Base-by-base conservation (phyloP, 2,329 filamentous ascomycete species). In the Talaromyces albobiverticillius region DNA sequence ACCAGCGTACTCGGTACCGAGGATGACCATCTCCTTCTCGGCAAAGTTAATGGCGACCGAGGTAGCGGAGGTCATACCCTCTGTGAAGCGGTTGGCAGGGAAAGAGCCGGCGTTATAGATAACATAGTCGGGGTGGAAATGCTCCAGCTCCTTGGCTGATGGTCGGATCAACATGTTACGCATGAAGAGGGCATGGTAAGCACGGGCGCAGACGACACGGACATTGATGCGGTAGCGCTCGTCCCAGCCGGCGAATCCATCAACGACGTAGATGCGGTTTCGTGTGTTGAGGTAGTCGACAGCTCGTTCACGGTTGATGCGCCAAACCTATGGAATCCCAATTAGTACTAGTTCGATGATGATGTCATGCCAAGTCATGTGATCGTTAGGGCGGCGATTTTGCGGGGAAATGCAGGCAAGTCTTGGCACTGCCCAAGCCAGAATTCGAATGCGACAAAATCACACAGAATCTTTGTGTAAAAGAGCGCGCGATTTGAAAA, bases 181-280 rank as follows among this genome's bases (percentile, higher is more conserved):
- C 94, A 99, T 99, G 86, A 99, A 99, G 62, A 99, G 85, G 59
- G 94, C 94, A 83, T 99, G 94, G 83, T 99, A 99, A 76, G 94
- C 94, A 72, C 94, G 92, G 63, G 94, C 94, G 79, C 94, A 99
- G 71, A 99, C 92, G 61, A 99, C 93, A 70, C 94, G 92, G 67
- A 99, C 94, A 68, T 87, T 89, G 79, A 99, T 97, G 64, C 92
- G 85, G 82, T 99, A 99, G 75, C 94, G 92, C 81, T 95, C 88
- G 67, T 99, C 94, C 94, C 94, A 99, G 74, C 94, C 94, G 63
- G 94, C 94, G 72, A 87, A 99, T 62, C 94, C 94, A 74, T 99
- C 94, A 62, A 99, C 83, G 62, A 99, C 94, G 76, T 99, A 99
- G 80, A 99, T 97, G 70, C 94, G 90, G 75, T 95, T 96, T 68